Base-by-base conservation (phyloP, 345 rosid species). In the Gossypium herbaceum region DNA sequence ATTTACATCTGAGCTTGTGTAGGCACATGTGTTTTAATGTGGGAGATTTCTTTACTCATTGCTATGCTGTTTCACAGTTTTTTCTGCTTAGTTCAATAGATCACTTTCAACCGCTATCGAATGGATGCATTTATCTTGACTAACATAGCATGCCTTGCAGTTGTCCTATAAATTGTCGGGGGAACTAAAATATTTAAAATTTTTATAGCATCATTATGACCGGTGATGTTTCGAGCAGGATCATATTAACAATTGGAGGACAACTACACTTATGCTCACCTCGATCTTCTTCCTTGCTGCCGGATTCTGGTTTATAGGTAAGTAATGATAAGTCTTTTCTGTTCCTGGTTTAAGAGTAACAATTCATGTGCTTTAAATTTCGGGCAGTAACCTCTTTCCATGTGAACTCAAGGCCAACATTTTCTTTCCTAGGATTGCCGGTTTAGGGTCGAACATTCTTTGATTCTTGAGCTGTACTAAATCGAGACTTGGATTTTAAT, bases 241-340 rank as follows among this genome's bases (percentile, higher is more conserved):
- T 73, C 60, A 73, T 17, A 43, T 73, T 68, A n/a, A 56, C 47
- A 52, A 78, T 72, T 92, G 99, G 99, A 88, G 95, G 84, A 65
- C 63, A 77, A 93, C 97, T 15, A 71, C 98, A 58, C 97, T 93
- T 69, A 81, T 88, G 56, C 83, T 96, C 74, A 91, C 99, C 43
- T 80, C 91, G 57, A 57, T 96, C 55, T 75, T 93, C 83, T 92
- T 96, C 80, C 84, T 85, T 20, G 89, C 98, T 29, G 91, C 99
- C 73, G 79, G 77, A 51, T 79, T 93, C 69, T 96, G 99, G 98
- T 87, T 87, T 61, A 81, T 86, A 82, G 99, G 99, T 89, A 76
- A 81, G 75, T 67, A 59, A n/a, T 25, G 15, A 20, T 8, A 50
- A 13, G 22, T 56, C 24, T 56, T 56, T 55, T 19, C 24, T 68